Evolutionary conservation across 2,329 filamentous ascomycete species (phyloP), one percentile per base, ranked within the genome.

Genomic region (Claviceps citrina): DNA sequence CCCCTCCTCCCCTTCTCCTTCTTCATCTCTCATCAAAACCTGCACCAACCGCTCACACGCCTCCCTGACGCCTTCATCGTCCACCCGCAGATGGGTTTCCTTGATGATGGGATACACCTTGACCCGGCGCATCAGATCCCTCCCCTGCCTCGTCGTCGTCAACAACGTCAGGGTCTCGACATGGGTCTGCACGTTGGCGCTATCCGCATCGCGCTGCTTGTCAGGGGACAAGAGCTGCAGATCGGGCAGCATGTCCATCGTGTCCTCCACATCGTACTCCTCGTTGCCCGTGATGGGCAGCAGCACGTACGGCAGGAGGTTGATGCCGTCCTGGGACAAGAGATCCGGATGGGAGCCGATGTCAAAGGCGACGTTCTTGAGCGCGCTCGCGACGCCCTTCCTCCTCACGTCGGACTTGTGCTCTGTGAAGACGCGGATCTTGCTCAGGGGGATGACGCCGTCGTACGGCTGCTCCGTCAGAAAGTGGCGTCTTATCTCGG

Each of bases 311-410:
- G 89, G 87, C 4, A 96, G 64, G 13, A 96, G 71, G 51, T 93
- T 81, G 37, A 87, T 77, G 30, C 78, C 77, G 15, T 78, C 73
- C 38, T 82, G 76, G 1, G 73, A 70, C 34, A 95, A 62, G 39
- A 94, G 78, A 2, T 69, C 63, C 0, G 73, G 66, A 52, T 96
- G 89, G 0, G 80, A 72, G 3, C 73, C 61, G 5, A 89, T 62
- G 51, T 93, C 82, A 55, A 98, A 96, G 6, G 84, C 78, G 24
- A 84, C 76, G 55, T 98, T 98, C 61, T 96, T 96, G 57, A 98
- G 85, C 8, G 85, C 91, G 44, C 80, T 86, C 7, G 89, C 89
- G n/a, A 95, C 87, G n/a, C 91, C 91, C 52, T 85, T 84, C 40
- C 91, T 72, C 43, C 91, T 76, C 40, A 95, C 77, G 22, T 81